Base-by-base conservation (phyloP, 805 yeast species). In the Nakazawaea anatomiae region DNA sequence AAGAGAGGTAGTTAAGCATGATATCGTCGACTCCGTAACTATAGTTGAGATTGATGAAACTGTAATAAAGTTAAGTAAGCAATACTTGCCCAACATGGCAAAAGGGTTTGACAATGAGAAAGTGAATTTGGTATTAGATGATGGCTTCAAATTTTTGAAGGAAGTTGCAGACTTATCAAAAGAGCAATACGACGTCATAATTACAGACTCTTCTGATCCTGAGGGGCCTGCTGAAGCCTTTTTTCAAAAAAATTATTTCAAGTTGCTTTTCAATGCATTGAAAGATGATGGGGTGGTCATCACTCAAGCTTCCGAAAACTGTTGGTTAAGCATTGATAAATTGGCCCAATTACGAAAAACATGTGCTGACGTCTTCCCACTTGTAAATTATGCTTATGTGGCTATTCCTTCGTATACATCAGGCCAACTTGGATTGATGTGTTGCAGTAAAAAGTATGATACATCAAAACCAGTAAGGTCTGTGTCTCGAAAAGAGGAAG, bases 401-500 rank as follows among this genome's bases (percentile, higher is more conserved):
- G 81, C 94, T 64, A 89, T 91, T 59, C 99, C 99, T 65, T 91
- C 98, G 53, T 92, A 92, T 65, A 96, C 99, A 57, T 84, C 96
- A 18, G 99, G 99, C 57, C 95, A 90, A 68, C 86, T 92, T 63
- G 99, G 98, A n/a, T 89, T 94, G 73, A 89, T 92, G 96, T 91
- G 92, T 54, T 91, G 97, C 69, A 79, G 85, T 56, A 92, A 90
- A 74, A 59, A 68, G 29, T 82, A 84, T 46, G 74, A 85, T 56
- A 86, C 92, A 52, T 75, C 71, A 60, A 74, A 69, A 57, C 97
- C 98, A 46, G 57, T 79, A 55, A 82, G 97, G 68, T 72, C 75
- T 34, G 70, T 87, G 67, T 66, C 80, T 48, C 78, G 73, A 43
- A 84, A 77, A 53, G 78, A 80, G 55, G 96, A 87, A 65, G 69